Conservation (phyloP, 768 basidiomycete species). For the Crepidotus variabilis region DNA sequence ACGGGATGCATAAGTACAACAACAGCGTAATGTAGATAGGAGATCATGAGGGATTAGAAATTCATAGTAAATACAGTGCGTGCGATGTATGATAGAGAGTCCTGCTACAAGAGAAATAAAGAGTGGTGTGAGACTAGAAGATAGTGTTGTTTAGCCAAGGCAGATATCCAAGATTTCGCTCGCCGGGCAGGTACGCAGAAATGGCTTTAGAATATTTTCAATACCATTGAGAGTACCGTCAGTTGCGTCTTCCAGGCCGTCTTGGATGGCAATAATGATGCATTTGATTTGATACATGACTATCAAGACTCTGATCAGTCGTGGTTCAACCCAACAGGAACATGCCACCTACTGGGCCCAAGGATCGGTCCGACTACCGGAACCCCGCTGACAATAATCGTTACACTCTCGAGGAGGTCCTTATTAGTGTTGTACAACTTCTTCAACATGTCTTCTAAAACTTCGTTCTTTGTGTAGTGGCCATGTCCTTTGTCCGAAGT, state of each 20-base stretch:
- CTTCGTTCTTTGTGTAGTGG: constrained; percentile 41
- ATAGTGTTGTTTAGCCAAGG: neutral
- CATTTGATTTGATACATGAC: constrained; percentile 64
- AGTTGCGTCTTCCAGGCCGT: constrained; percentile 43
- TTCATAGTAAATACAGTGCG: constrained; percentile 20
- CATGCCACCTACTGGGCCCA: constrained; percentile 48
- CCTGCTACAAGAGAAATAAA: constrained; percentile 16
- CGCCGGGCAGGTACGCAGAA: constrained; percentile 26
- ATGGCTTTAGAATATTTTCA: constrained; percentile 27
- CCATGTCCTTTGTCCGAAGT: constrained; percentile 45
- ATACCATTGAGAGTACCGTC: constrained; percentile 44
- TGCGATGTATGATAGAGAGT: constrained; percentile 15
- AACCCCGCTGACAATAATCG: constrained; percentile 29
- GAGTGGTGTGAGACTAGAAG: neutral
- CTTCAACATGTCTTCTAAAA: constrained; percentile 48
- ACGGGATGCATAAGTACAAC: constrained; percentile 19
- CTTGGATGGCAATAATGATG: constrained; percentile 45
- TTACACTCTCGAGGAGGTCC: constrained; percentile 30
- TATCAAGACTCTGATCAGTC: constrained; percentile 18
- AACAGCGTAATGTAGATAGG: constrained; percentile 16
- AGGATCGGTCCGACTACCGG: constrained; percentile 48
- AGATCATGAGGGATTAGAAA: constrained; percentile 6
- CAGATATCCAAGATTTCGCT: constrained; percentile 17
- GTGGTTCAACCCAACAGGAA: neutral
- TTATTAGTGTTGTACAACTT: constrained; percentile 46